Conservation (phyloP, 2,329 filamentous ascomycete genomes). For the Ascochyta rabiei region DNA sequence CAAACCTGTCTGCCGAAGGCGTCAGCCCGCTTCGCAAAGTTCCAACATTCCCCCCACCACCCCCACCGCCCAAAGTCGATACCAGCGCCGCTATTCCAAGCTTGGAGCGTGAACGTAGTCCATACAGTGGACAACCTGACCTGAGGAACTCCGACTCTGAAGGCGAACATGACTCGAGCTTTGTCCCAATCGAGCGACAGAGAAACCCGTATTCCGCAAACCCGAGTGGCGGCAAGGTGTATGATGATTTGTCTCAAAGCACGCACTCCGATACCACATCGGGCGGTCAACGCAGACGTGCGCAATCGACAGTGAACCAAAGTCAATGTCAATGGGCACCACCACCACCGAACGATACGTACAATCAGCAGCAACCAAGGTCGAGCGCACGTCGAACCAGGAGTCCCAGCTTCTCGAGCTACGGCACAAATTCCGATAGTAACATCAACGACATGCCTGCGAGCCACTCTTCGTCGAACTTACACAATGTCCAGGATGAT, state of each 20-base stretch:
- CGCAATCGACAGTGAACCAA: conserved; percentile 43
- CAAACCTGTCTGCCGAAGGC: conserved; percentile 61
- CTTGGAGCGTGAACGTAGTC: conserved; percentile 44
- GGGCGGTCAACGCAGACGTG: conserved; percentile 34
- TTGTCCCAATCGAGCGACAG: conserved; percentile 67
- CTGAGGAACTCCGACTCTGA: conserved; percentile 40
- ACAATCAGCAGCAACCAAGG: conserved; percentile 30
- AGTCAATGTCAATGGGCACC: conserved; percentile 37
- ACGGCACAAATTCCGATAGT: conserved; percentile 44
- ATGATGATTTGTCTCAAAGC: conserved; percentile 49
- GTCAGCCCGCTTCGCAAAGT: conserved; percentile 44
- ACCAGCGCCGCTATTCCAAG: conserved; percentile 17
- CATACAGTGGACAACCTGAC: conserved; percentile 39
- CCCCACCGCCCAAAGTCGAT: conserved; percentile 32
- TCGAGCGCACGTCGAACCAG: conserved; percentile 39
- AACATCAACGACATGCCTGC: conserved; percentile 39
- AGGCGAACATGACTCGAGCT: conserved; percentile 43
- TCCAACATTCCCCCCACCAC: conserved; percentile 45
- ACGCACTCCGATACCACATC: conserved; percentile 32
- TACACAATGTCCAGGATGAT: conserved; percentile 43
- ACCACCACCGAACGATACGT: conserved; percentile 23
- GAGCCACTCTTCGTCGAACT: conserved; percentile 40
- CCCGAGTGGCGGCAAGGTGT: conserved; percentile 64
- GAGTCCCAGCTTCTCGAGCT: conserved; percentile 45
- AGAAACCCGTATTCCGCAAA: conserved; percentile 68